phyloP scores from a whole-genome alignment of 2,329 filamentous ascomycete genomes.

The Neonectria coccinea region DNA sequence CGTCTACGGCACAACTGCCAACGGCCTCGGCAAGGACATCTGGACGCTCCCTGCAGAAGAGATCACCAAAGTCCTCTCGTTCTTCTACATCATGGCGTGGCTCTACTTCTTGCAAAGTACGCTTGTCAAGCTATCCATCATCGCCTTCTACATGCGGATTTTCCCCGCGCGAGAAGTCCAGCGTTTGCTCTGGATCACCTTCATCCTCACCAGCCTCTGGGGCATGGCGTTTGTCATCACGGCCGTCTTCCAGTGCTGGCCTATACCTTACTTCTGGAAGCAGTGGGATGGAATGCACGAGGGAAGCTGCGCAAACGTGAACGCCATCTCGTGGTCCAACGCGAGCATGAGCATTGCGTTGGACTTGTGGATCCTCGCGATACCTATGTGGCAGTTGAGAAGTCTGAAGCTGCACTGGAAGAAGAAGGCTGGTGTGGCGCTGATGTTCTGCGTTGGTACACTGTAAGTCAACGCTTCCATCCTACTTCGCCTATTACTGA shows the following conservation, averaged over 20 bases:
- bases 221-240: slow-evolving; percentile 11
- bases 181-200: slow-evolving; percentile 23
- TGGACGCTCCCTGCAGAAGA: slow-evolving; percentile 15
- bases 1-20: slow-evolving; percentile 10
- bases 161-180: slow-evolving; percentile 3
- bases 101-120: slow-evolving; percentile 24
- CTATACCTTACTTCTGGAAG: slow-evolving; percentile 24
- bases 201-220: neutral
- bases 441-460: neutral
- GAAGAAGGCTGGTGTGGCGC: neutral
- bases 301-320: slow-evolving; percentile 16
- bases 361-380: neutral
- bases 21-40: slow-evolving; percentile 22
- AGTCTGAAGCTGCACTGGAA: neutral
- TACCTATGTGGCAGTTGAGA: neutral
- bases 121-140: slow-evolving; percentile 23
- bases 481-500: neutral
- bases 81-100: neutral
- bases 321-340: slow-evolving; percentile 21
- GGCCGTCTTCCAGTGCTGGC: slow-evolving; percentile 14
- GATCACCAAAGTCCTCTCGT: slow-evolving; percentile 1
- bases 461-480: neutral
- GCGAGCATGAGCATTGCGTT: slow-evolving; percentile 23
- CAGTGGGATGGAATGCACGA: slow-evolving; percentile 17
- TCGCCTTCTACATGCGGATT: slow-evolving; percentile 29